phyloP scores from a whole-genome alignment of 192 early-diverging fungal genomes.

The Backusella sp. region DNA sequence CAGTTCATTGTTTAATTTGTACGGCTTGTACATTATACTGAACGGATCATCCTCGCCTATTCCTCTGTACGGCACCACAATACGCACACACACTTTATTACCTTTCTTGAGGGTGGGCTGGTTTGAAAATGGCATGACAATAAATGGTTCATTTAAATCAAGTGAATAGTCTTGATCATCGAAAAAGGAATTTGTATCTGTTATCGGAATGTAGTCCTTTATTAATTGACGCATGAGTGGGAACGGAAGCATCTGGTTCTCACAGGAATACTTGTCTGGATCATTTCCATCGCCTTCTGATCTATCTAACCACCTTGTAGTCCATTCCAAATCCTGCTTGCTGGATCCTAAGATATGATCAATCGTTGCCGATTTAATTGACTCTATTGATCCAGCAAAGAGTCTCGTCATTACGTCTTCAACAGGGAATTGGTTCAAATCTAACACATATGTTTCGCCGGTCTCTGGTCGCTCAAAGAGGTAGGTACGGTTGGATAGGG shows the following conservation, averaged over 20 bases:
- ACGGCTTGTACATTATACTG: background rate
- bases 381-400: conserved; percentile 10
- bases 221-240: conserved; percentile 19
- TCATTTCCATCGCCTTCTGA: background rate
- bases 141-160: conserved; percentile 17
- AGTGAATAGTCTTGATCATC: background rate
- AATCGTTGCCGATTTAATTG: background rate
- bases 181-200: background rate
- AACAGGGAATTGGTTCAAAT: background rate
- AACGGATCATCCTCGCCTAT: background rate
- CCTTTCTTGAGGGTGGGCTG: conserved; percentile 1
- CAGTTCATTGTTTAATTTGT: background rate
- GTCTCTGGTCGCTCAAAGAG: conserved; percentile 2
- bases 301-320: background rate
- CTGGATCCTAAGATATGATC: background rate
- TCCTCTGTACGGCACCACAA: conserved; percentile 38
- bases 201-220: background rate
- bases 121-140: conserved; percentile 15
- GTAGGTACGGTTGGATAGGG: background rate
- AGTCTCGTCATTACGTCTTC: background rate
- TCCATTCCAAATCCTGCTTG: background rate
- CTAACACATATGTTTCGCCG: background rate
- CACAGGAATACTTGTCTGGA: conserved; percentile 1
- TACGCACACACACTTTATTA: conserved; percentile 39
- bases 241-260: conserved; percentile 13